Evolutionary conservation across 108 stramenopile species (phyloP).

Genomic region (Cyclostephanos invisitatus): DNA sequence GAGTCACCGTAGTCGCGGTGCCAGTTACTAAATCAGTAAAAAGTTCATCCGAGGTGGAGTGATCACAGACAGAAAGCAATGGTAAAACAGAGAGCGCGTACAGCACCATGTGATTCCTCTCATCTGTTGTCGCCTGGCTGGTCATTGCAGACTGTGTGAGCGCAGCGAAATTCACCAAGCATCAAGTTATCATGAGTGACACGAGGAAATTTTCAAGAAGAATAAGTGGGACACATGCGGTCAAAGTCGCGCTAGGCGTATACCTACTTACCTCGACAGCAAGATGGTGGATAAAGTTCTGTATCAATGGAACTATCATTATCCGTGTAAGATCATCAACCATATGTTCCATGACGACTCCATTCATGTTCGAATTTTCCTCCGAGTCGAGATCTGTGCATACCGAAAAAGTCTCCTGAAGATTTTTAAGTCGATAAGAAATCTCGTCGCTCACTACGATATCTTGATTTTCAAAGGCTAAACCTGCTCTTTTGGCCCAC

Average conservation of each 20-base stretch:
- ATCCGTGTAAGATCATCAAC: slow-evolving; percentile 52
- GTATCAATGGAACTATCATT: slow-evolving; percentile 62
- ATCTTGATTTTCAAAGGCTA: slow-evolving; percentile 32
- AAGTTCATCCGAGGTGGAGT: slow-evolving; percentile 21
- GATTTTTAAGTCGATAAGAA: slow-evolving; percentile 47
- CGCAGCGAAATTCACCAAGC: background rate
- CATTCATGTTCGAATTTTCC: slow-evolving; percentile 19
- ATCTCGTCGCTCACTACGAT: slow-evolving; percentile 23
- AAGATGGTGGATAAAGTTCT: slow-evolving; percentile 53
- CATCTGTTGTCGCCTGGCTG: background rate
- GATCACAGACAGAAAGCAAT: slow-evolving; percentile 42
- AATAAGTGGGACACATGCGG: background rate
- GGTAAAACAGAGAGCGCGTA: slow-evolving; percentile 45
- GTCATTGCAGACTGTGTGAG: slow-evolving; percentile 15
- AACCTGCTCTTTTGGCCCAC: slow-evolving; percentile 54
- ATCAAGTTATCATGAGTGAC: background rate
- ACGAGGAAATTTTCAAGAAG: background rate
- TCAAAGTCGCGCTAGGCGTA: background rate
- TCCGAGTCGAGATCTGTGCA: slow-evolving; percentile 33
- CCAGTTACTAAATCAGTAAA: slow-evolving; percentile 22
- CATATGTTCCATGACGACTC: slow-evolving; percentile 35
- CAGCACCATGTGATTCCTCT: slow-evolving; percentile 33
- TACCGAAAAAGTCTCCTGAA: slow-evolving; percentile 39
- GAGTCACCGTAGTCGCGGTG: background rate
- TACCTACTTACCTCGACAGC: slow-evolving; percentile 22